Conservation (phyloP, 2,329 filamentous ascomycete genomes). For the Plenodomus biglobosus region DNA sequence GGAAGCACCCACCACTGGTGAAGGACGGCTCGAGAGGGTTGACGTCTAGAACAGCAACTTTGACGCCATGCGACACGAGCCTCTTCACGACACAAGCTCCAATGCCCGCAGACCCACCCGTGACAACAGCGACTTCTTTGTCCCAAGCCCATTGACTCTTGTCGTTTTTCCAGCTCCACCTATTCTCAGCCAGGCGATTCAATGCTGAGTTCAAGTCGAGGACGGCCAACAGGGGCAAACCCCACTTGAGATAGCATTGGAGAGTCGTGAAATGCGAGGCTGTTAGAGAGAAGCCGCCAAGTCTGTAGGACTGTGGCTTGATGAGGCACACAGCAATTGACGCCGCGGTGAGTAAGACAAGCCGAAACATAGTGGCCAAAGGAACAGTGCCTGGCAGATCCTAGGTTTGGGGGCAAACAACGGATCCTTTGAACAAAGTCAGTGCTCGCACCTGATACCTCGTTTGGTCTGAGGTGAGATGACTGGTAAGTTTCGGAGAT, state of each 20-base stretch:
- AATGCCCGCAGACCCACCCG: slow-evolving; percentile 42
- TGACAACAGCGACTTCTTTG: slow-evolving; percentile 40
- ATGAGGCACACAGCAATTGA: slow-evolving; percentile 18
- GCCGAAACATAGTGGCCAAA: slow-evolving; percentile 22
- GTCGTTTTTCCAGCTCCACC: slow-evolving; percentile 42
- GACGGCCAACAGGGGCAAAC: slow-evolving; percentile 24
- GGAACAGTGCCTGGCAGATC: slow-evolving; percentile 4
- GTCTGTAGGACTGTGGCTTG: slow-evolving; percentile 8
- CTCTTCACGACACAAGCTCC: slow-evolving; percentile 38
- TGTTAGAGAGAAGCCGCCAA: neutral
- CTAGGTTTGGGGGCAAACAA: slow-evolving; percentile 2
- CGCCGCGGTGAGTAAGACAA: slow-evolving; percentile 18
- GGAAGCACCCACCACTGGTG: slow-evolving; percentile 24
- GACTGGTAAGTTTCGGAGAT: neutral
- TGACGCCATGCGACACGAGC: slow-evolving; percentile 35
- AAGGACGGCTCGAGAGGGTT: slow-evolving; percentile 32
- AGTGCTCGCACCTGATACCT: neutral
- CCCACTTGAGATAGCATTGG: slow-evolving; percentile 31
- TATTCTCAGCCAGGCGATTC: slow-evolving; percentile 41
- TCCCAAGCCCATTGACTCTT: slow-evolving; percentile 35
- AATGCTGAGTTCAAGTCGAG: slow-evolving; percentile 30
- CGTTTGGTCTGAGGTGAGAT: neutral
- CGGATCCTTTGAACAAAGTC: neutral
- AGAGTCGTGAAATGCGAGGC: slow-evolving; percentile 22
- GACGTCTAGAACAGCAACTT: slow-evolving; percentile 42